These are phyloP conservation scores for Podila epigama DNA, from an alignment of 192 early-diverging fungal genomes.

Conservation along the genomic window DNA sequence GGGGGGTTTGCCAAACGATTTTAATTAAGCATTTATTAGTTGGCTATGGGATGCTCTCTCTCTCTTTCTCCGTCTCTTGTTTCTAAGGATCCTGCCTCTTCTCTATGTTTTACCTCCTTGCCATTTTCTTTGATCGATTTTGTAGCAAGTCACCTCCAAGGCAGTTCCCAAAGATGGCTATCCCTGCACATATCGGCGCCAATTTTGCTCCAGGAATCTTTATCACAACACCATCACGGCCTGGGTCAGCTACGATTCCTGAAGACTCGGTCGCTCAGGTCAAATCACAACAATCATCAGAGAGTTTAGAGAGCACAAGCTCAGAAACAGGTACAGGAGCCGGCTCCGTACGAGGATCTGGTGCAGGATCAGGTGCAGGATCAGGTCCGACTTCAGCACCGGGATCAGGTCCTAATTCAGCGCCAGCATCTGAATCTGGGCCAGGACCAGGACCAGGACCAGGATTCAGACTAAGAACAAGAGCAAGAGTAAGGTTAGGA, in stretches of 20 bases:
- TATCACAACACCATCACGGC: conserved; percentile 55
- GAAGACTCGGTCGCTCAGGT: conserved; percentile 35
- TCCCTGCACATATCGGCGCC: conserved; percentile 31
- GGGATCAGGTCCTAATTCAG: too few species aligned
- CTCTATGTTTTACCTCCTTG: neutral
- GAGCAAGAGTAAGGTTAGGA: too few species aligned
- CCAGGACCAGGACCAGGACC: too few species aligned
- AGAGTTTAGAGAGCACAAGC: neutral
- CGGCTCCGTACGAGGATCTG: too few species aligned
- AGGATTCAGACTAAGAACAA: too few species aligned
- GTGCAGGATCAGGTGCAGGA: too few species aligned
- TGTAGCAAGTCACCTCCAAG: conserved; percentile 45
- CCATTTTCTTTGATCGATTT: neutral
- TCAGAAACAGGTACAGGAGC: neutral
- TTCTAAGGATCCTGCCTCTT: neutral
- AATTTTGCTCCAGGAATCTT: conserved; percentile 56
- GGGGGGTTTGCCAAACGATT: neutral
- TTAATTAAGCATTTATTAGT: too few species aligned
- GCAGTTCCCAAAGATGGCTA: conserved; percentile 41
- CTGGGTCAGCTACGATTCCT: conserved; percentile 46
- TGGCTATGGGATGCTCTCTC: too few species aligned
- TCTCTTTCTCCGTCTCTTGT: neutral
- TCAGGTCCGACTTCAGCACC: too few species aligned
- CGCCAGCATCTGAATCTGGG: too few species aligned
- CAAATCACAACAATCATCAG: neutral